Conservation (phyloP, 1,284 basidiomycete species). For the Fomitopsis palustris region DNA sequence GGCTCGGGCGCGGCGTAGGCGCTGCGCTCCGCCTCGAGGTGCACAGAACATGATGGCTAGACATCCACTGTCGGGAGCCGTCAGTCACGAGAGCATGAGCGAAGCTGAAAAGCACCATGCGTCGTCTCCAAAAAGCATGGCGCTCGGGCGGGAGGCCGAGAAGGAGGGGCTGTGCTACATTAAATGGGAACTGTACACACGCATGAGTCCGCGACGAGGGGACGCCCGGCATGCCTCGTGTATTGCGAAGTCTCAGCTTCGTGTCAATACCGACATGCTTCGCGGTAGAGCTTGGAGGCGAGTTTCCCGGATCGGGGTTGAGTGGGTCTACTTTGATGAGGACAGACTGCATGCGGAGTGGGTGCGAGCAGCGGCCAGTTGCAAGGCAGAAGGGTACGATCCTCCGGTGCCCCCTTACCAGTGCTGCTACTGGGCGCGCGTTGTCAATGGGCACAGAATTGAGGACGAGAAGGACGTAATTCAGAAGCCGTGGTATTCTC, state of each 20-base stretch:
- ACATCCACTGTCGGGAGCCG: background rate
- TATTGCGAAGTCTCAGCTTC: background rate
- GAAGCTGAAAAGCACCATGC: background rate
- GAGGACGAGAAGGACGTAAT: no score
- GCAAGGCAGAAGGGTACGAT: no score
- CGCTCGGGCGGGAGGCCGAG: background rate
- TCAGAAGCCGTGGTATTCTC: background rate
- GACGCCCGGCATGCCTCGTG: background rate
- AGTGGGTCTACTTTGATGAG: background rate
- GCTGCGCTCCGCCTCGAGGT: background rate
- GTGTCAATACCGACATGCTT: background rate
- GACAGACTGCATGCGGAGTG: background rate
- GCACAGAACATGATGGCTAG: background rate
- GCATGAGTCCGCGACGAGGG: background rate
- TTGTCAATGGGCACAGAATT: no score
- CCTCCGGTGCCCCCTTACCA: no score
- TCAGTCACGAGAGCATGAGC: background rate
- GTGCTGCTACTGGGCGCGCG: no score
- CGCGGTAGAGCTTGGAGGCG: background rate
- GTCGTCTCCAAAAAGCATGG: background rate
- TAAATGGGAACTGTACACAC: background rate
- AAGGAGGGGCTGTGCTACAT: background rate
- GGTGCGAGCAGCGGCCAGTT: background rate
- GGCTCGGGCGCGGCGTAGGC: background rate
- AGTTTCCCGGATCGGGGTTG: background rate